Evolutionary conservation across 495 filamentous ascomycete genomes (phyloP).

Genomic region (Penicillium canescens): DNA sequence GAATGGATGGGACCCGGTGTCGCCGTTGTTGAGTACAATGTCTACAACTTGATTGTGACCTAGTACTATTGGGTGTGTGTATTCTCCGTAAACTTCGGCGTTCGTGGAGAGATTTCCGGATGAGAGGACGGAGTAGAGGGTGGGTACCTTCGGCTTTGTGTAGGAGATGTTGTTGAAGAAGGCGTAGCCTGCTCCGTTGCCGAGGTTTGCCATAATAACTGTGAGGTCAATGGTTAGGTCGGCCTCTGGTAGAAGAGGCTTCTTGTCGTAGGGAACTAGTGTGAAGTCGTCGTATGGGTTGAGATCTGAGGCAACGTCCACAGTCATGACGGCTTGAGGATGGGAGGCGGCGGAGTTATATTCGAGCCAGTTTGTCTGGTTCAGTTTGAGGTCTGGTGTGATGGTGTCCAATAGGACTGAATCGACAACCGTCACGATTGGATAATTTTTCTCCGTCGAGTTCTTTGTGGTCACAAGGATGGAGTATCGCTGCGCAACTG

Average conservation of each 20-base stretch:
- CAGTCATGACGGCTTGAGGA: slow-evolving; percentile 48
- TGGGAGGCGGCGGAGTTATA: slow-evolving; percentile 62
- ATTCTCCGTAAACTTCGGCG: slow-evolving; percentile 68
- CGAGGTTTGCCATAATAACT: slow-evolving; percentile 51
- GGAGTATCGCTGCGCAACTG: slow-evolving; percentile 70
- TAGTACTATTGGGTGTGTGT: slow-evolving; percentile 69
- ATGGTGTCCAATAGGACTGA: slow-evolving; percentile 33
- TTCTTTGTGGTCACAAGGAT: slow-evolving; percentile 68
- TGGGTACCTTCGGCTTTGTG: slow-evolving; percentile 71
- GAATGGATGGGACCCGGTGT: slow-evolving; percentile 77
- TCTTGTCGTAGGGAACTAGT: slow-evolving; percentile 43
- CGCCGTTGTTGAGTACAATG: slow-evolving; percentile 78
- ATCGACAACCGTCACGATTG: slow-evolving; percentile 52
- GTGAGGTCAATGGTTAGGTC: slow-evolving; percentile 30
- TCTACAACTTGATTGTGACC: slow-evolving; percentile 69
- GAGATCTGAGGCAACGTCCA: slow-evolving; percentile 44
- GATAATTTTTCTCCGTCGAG: slow-evolving; percentile 63
- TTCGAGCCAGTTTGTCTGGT: slow-evolving; percentile 76
- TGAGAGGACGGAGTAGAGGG: slow-evolving; percentile 72
- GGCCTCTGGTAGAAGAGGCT: slow-evolving; percentile 21
- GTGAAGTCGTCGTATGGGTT: slow-evolving; percentile 52
- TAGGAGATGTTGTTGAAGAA: slow-evolving; percentile 85
- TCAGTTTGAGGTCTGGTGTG: slow-evolving; percentile 51
- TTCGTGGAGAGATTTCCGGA: slow-evolving; percentile 63
- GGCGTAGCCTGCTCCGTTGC: slow-evolving; percentile 47